Evolutionary conservation across 2,329 filamentous ascomycete genomes (phyloP).

Genomic region (Diaporthe aspalathi): DNA sequence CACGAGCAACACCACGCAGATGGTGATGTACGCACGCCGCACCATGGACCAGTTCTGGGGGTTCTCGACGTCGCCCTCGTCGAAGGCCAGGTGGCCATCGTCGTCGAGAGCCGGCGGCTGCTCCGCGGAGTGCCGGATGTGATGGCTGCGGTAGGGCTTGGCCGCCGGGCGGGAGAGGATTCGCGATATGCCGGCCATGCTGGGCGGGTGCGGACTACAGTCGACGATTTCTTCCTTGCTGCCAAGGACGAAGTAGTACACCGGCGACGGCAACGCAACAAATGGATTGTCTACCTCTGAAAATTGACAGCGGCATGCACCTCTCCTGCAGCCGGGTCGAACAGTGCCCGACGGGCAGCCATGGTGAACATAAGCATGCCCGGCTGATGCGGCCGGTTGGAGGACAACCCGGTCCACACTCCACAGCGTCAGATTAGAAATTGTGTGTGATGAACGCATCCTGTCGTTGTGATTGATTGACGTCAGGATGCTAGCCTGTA

Average conservation of each 20-base stretch:
- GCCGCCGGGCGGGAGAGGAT: conserved; percentile 62
- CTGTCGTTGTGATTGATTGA: not conserved
- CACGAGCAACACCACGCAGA: conserved; percentile 58
- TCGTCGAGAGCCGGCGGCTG: conserved; percentile 57
- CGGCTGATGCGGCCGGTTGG: not conserved
- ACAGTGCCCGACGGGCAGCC: not conserved
- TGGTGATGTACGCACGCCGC: conserved; percentile 56
- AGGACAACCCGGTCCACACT: not conserved
- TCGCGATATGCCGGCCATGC: conserved; percentile 55
- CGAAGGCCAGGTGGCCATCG: conserved; percentile 63
- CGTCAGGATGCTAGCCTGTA: conserved; percentile 8
- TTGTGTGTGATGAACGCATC: not conserved
- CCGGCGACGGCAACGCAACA: not conserved
- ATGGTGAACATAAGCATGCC: not conserved
- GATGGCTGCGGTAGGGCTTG: conserved; percentile 61
- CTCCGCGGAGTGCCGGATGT: conserved; percentile 49
- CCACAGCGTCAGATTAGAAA: conserved; percentile 26
- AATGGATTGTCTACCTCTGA: not conserved
- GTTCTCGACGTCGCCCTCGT: conserved; percentile 62
- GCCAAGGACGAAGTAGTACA: not conserved
- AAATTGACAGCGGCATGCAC: not conserved
- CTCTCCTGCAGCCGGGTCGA: not conserved
- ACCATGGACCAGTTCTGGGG: conserved; percentile 59
- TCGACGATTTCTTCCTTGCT: not conserved
- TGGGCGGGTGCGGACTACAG: conserved; percentile 9